These are phyloP conservation scores for Aspergillus olivimuriae DNA, from an alignment of 495 filamentous ascomycete species.

Conservation along the genomic window DNA sequence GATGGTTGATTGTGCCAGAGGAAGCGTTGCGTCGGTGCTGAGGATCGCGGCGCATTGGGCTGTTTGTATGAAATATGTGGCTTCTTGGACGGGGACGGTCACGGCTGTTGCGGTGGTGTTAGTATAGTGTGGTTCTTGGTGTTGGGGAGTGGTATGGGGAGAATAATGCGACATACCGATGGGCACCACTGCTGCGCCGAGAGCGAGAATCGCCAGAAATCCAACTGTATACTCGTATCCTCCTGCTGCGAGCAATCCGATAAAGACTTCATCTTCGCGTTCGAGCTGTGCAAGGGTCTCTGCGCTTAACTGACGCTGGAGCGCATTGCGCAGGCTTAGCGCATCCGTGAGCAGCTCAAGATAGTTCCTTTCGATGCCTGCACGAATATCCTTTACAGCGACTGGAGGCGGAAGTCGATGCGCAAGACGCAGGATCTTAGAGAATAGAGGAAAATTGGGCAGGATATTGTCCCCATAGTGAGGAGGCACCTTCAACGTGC, in stretches of 20 bases:
- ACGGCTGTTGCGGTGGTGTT: constrained; percentile 14
- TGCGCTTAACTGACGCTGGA: constrained; percentile 9
- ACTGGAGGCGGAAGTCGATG: constrained; percentile 14
- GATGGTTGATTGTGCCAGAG: constrained; percentile 14
- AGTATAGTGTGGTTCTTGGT: not conserved
- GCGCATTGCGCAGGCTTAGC: constrained; percentile 11
- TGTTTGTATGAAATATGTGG: constrained; percentile 35
- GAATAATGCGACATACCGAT: constrained; percentile 16
- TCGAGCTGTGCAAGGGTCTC: constrained; percentile 17
- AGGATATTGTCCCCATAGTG: constrained; percentile 25
- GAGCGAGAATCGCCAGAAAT: constrained; percentile 36
- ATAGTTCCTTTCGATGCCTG: constrained; percentile 23
- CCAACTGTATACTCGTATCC: constrained; percentile 45
- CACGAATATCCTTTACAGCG: constrained; percentile 23
- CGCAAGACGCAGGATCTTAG: constrained; percentile 23
- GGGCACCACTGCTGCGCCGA: constrained; percentile 36
- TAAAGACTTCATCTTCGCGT: constrained; percentile 35
- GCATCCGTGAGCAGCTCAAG: constrained; percentile 7
- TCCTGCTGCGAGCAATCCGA: constrained; percentile 39
- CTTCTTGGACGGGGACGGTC: constrained; percentile 33
- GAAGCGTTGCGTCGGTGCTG: constrained; percentile 9
- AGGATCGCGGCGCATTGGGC: constrained; percentile 20
- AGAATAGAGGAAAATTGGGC: constrained; percentile 33
- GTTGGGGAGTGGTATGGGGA: not conserved
- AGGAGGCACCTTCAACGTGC: constrained; percentile 15